Evolutionary conservation across 164 flowering plant species (phyloP).

Genomic region (Magnolia changhungtana): DNA sequence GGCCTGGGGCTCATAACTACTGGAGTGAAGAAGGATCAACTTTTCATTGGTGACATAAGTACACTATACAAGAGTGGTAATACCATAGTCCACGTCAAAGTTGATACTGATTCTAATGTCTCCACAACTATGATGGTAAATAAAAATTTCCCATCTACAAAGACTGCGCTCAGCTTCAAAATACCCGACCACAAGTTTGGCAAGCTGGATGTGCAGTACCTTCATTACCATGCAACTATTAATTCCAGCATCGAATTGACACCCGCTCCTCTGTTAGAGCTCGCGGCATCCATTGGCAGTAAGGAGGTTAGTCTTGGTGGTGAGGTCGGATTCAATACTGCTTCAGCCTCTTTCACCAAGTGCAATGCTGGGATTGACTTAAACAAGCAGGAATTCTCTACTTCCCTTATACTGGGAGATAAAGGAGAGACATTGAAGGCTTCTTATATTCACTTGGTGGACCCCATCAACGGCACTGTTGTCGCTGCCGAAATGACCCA

Average conservation of each 20-base stretch:
- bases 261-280: constrained; percentile 56
- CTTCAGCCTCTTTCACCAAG: constrained; percentile 55
- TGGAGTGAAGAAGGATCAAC: too few relatives aligned
- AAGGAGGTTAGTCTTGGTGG: constrained; percentile 55
- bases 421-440: constrained; percentile 69
- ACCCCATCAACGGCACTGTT: constrained; percentile 34
- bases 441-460: constrained; percentile 65
- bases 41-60: too few relatives aligned
- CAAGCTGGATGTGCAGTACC: constrained; percentile 75
- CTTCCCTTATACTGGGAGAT: constrained; percentile 50
- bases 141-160: too few relatives aligned
- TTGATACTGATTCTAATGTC: too few relatives aligned
- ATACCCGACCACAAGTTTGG: too few relatives aligned
- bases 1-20: too few relatives aligned
- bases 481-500: constrained; percentile 78
- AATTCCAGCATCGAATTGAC: constrained; percentile 70
- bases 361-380: constrained; percentile 65
- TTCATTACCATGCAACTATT: constrained; percentile 53
- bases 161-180: too few relatives aligned
- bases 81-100: too few relatives aligned
- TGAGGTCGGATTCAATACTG: constrained; percentile 67
- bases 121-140: too few relatives aligned
- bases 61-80: too few relatives aligned
- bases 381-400: constrained; percentile 61
- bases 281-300: constrained; percentile 57